Evolutionary conservation across 768 basidiomycete species (phyloP), one percentile per base, ranked within the genome.

Genomic region (Rubroboletus pulcherrimus): DNA sequence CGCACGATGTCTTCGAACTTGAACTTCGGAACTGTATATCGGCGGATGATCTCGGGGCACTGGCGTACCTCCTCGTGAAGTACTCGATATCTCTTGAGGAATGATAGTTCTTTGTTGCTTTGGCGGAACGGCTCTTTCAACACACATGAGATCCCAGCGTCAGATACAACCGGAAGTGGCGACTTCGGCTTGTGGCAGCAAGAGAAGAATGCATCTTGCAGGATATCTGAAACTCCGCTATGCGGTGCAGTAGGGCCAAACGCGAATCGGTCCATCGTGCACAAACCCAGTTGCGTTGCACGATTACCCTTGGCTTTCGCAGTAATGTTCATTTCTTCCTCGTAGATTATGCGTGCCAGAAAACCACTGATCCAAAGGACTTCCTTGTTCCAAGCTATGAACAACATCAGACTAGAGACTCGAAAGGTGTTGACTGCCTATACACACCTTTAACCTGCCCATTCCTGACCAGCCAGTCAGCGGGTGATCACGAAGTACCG

Each of bases 341-440:
- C 93, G 63, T 96, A 98, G 0, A 91, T 87, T 5, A 85, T 72
- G 15, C 95, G 85, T 40, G 89, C 78, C 37, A 97, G 77, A 55
- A 88, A 83, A 3, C 94, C 96, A 7, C 92, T 88, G 19, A 91
- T 78, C 65, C 81, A 85, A 9, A 98, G 77, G 9, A 98, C 78
- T 65, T 97, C 95, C 59, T 81, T 82, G 66, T 98, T 98, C 94
- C 93, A 96, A 15, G 84, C 89, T 89, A 55, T 30, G 7, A 19
- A 42, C 12, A 21, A 26, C 19, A 29, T 54, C 14, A 49, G 7
- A 6, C 31, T 52, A 51, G 54, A 47, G 12, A 12, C 1, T 34
- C 14, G 2, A 0, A n/a, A 11, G 29, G 17, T 19, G 14, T 21
- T 53, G 44, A 45, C 9, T 21, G 9, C 8, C 26, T 6, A 11